Percentiles rank a stretch among this genome's conserved stretches.
Evolutionary conservation across 805 yeast species (phyloP).

Genomic region (Saccharomyces kudriavzevii): DNA sequence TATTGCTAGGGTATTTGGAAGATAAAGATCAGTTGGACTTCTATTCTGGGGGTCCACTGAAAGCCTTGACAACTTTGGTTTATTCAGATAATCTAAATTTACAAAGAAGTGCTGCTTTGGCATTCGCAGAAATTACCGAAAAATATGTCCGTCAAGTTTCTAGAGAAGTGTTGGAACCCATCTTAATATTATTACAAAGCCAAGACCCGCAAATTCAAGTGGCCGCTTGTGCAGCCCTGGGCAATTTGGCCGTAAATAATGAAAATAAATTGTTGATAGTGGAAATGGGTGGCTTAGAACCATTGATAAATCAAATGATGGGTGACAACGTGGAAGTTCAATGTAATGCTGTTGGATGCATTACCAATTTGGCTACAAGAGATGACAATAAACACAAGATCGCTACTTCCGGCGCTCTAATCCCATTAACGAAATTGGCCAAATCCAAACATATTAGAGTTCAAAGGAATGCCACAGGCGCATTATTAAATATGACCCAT

Average conservation of each 20-base stretch:
- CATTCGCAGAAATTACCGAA: conserved; percentile 97
- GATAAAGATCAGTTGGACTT: conserved; percentile 70
- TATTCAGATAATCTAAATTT: conserved; percentile 91
- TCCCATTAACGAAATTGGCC: conserved; percentile 90
- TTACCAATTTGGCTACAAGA: conserved; percentile 94
- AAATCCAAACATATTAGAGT: conserved; percentile 91
- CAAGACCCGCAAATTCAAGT: conserved; percentile 92
- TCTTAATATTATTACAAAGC: conserved; percentile 74
- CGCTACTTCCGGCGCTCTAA: conserved; percentile 91
- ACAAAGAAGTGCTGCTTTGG: conserved; percentile 94
- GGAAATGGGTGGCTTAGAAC: conserved; percentile 96
- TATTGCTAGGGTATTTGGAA: conserved; percentile 80
- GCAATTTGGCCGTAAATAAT: conserved; percentile 95
- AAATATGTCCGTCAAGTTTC: conserved; percentile 88
- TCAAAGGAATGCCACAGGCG: conserved; percentile 98
- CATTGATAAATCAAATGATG: conserved; percentile 95
- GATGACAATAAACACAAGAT: conserved; percentile 94
- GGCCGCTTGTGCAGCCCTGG: conserved; percentile 97
- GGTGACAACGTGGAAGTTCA: conserved; percentile 95
- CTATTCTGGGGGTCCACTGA: conserved; percentile 73
- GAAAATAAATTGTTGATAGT: conserved; percentile 89
- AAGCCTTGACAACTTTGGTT: conserved; percentile 85
- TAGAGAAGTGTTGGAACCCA: conserved; percentile 89
- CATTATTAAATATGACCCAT: conserved; percentile 95
- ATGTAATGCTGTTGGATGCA: conserved; percentile 98